Evolutionary conservation across 2,329 filamentous ascomycete species (phyloP).

Genomic region (Exserohilum rostratum): DNA sequence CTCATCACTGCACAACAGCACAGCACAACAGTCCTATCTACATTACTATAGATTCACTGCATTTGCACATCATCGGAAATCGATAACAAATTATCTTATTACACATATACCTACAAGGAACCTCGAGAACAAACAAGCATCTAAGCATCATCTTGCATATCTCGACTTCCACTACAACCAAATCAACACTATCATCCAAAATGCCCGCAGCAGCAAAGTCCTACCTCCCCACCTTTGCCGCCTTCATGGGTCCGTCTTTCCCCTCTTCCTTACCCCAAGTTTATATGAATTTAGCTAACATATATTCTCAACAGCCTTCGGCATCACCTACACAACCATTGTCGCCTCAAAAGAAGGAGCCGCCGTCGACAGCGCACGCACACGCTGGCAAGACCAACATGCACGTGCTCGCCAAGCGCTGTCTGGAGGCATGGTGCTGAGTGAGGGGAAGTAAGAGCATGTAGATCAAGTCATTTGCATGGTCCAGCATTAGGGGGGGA

Average conservation of each 20-base stretch:
- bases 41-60: too few species aligned
- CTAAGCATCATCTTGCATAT: neutral
- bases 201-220: slow-evolving; percentile 44
- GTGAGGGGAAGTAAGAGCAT: slow-evolving; percentile 4
- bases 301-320: slow-evolving; percentile 22
- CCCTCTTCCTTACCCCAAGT: neutral
- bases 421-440: slow-evolving; percentile 16
- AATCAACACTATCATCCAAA: slow-evolving; percentile 8
- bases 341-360: slow-evolving; percentile 43
- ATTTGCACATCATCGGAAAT: too few species aligned
- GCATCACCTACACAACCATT: slow-evolving; percentile 42
- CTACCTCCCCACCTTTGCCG: slow-evolving; percentile 39
- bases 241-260: slow-evolving; percentile 38
- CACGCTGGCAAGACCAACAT: slow-evolving; percentile 43
- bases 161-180: neutral
- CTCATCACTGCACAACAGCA: too few species aligned
- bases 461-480: too few species aligned
- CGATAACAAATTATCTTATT: too few species aligned
- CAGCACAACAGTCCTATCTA: too few species aligned
- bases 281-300: slow-evolving; percentile 10
- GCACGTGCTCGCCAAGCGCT: slow-evolving; percentile 25
- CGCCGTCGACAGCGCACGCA: slow-evolving; percentile 40
- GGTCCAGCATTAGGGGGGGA: too few species aligned
- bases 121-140: too few species aligned
- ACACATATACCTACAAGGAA: too few species aligned